A percentile compares a stretch with the other conserved stretches of the same genome.
Conservation (phyloP, 176 grass and related monocot species). For the Saccharum spontaneum region DNA sequence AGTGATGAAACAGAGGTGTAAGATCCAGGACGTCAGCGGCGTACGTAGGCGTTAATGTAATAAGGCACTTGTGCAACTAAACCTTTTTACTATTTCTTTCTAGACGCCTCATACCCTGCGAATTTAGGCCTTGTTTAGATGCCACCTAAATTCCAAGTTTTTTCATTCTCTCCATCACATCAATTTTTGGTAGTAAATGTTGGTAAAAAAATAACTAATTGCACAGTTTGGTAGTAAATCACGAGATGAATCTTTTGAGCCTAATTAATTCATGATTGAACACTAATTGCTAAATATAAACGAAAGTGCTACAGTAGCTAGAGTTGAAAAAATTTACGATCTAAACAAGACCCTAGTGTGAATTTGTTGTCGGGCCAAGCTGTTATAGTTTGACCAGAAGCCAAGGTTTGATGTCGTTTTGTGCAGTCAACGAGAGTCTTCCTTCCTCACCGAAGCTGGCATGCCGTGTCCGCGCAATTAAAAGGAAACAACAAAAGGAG, state of each 20-base stretch:
- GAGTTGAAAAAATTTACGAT: too few species aligned
- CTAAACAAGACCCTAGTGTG: too few species aligned
- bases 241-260: too few species aligned
- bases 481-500: background rate
- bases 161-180: too few species aligned
- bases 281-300: too few species aligned
- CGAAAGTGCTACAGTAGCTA: too few species aligned
- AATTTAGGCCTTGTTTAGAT: too few species aligned
- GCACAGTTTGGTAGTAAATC: too few species aligned
- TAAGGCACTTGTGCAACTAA: background rate
- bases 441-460: background rate
- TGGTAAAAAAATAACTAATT: too few species aligned
- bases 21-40: background rate
- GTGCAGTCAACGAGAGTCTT: constrained; percentile 18
- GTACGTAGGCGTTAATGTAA: background rate
- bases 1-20: background rate
- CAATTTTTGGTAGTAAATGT: too few species aligned
- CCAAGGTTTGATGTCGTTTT: background rate
- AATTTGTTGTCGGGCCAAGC: background rate
- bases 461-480: background rate
- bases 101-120: background rate
- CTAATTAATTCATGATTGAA: too few species aligned
- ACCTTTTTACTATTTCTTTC: background rate
- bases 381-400: background rate
- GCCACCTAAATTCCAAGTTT: too few species aligned